Conservation (phyloP, 805 yeast species). For the Starmerella potacharoeniae region DNA sequence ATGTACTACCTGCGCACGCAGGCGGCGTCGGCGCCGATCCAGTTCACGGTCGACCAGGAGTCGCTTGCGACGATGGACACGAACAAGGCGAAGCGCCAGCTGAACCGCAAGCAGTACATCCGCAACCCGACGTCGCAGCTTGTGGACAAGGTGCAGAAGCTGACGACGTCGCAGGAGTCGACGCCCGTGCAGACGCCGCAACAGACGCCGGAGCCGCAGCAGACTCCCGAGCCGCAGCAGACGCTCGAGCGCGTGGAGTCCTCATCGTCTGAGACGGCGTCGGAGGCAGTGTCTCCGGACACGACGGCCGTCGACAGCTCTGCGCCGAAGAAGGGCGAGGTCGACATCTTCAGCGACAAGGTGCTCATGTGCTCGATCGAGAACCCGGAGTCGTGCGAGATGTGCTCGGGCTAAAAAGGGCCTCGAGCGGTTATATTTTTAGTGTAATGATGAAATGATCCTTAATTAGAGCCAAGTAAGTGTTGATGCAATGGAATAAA, state of each 20-base stretch:
- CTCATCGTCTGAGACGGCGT: slow-evolving; percentile 5
- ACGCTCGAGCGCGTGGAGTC: slow-evolving; percentile 11
- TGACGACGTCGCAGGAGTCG: slow-evolving; percentile 1
- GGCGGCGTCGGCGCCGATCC: slow-evolving; percentile 95
- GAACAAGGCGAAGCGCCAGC: slow-evolving; percentile 14
- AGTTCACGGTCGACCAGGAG: slow-evolving; percentile 62
- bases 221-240: slow-evolving; percentile 9
- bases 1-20: slow-evolving; percentile 96
- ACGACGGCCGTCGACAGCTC: slow-evolving; percentile 11
- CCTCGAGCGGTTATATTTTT: background rate
- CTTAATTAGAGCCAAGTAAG: background rate
- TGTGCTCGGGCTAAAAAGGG: slow-evolving; percentile 80
- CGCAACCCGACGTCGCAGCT: slow-evolving; percentile 11
- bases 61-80: slow-evolving; percentile 24
- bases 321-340: slow-evolving; percentile 37
- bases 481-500: background rate
- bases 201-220: slow-evolving; percentile 8
- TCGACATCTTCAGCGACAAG: slow-evolving; percentile 80
- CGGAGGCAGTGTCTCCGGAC: slow-evolving; percentile 11
- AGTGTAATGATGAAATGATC: slow-evolving; percentile 4
- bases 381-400: slow-evolving; percentile 94
- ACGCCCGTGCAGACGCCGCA: background rate
- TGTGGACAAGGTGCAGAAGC: slow-evolving; percentile 11
- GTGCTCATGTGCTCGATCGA: slow-evolving; percentile 94
- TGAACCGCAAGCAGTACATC: slow-evolving; percentile 23